Evolutionary conservation across 495 filamentous ascomycete species (phyloP), one percentile per base, ranked within the genome.

Genomic region (Aeminium ludgeri): DNA sequence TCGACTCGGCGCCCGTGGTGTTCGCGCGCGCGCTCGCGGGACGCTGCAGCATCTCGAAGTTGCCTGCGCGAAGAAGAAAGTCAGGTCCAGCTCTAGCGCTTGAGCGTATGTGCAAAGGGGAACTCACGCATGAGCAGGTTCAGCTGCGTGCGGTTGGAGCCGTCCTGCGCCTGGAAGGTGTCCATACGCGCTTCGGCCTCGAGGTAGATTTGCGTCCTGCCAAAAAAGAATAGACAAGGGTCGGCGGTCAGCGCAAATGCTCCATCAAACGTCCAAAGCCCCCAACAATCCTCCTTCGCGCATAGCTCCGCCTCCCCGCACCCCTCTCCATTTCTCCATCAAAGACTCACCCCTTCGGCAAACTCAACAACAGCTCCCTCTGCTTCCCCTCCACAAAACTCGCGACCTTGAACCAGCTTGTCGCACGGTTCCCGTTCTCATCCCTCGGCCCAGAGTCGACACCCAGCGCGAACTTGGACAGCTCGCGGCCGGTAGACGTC

Each of bases 321-420:
- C 20, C 40, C n/a, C n/a, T 29, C 40, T n/a, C 6, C 42, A 10
- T 12, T 20, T 39, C 34, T 20, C 11, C 41, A 31, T 31, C 1
- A 40, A 6, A 47, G 18, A 72, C 80, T 58, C 65, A 91, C 83
- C 86, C 86, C 65, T 89, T 92, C 23, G 66, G 70, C 59, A 91
- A 59, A 41, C 60, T 57, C 40, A 75, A 53, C 29, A 86, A 46
- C 55, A 65, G 74, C 40, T 87, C 76, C 51, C 76, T 73, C 55
- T 69, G 62, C 16, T 61, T 16, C 10, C 67, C 70, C 18, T 59
- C 53, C 20, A 59, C 39, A 59, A 89, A 89, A 62, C 65, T 68
- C 3, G 70, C 58, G 30, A 92, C 63, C 36, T 66, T 66, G 68
- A 80, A 94, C 74, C 74, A 94, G 66, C 73, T 84, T 12, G 78